Evolutionary conservation across 306 rosid species (phyloP).

Genomic region (Calophaca sinica): DNA sequence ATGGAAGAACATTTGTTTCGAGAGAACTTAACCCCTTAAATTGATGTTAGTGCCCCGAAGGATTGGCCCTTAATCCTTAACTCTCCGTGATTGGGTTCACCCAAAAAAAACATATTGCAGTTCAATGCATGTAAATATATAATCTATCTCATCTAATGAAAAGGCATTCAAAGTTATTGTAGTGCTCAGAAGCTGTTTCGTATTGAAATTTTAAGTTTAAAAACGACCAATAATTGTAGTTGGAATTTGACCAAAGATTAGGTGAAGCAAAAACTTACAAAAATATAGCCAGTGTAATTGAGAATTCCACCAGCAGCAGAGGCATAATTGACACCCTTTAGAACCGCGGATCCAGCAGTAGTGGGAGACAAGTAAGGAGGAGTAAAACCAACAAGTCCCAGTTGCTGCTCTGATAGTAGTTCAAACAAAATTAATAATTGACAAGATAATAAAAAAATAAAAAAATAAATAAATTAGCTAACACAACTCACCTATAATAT

Average conservation of each 20-base stretch:
- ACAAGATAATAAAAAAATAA: neutral
- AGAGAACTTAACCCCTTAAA: too few relatives aligned
- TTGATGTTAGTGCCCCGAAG: too few relatives aligned
- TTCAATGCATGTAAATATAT: too few relatives aligned
- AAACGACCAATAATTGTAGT: neutral
- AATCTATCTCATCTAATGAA: too few relatives aligned
- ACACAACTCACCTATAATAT: slow-evolving; percentile 60
- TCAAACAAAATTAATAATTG: neutral
- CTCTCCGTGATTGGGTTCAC: too few relatives aligned
- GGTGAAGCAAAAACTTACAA: slow-evolving; percentile 54
- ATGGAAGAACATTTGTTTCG: too few relatives aligned
- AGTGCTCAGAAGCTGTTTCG: neutral
- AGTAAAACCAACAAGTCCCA: slow-evolving; percentile 56
- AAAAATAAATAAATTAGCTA: neutral
- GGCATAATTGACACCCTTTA: slow-evolving; percentile 78
- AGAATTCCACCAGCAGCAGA: slow-evolving; percentile 80
- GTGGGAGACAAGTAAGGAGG: slow-evolving; percentile 78
- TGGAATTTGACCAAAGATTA: neutral
- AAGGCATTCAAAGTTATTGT: neutral
- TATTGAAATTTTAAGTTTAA: neutral
- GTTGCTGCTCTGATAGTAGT: slow-evolving; percentile 53
- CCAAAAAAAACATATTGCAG: too few relatives aligned
- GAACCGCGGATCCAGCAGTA: slow-evolving; percentile 55
- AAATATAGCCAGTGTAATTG: slow-evolving; percentile 60
- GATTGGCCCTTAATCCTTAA: too few relatives aligned